phyloP scores from a whole-genome alignment of 1,284 basidiomycete genomes.

The Pseudozyma sp. region DNA sequence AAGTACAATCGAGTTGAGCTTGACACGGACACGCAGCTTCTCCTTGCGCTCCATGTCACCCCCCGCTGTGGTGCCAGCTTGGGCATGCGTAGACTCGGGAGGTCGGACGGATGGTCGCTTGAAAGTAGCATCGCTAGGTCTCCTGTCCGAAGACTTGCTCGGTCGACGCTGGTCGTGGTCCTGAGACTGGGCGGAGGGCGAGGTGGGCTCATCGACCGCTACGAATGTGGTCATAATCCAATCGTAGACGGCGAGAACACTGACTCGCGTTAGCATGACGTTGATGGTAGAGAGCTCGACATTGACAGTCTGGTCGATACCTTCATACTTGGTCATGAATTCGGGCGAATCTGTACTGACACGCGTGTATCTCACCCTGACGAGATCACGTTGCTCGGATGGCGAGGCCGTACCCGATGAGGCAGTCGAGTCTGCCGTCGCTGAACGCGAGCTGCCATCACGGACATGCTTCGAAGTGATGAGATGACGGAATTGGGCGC shows the following conservation, averaged over 20 bases:
- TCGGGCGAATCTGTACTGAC: slow-evolving; percentile 89
- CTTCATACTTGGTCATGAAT: slow-evolving; percentile 83
- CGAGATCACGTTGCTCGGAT: slow-evolving; percentile 74
- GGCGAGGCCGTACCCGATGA: slow-evolving; percentile 37
- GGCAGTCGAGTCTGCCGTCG: slow-evolving; percentile 32
- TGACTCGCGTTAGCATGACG: slow-evolving; percentile 89
- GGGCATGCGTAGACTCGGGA: slow-evolving; percentile 27
- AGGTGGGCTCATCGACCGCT: slow-evolving; percentile 25
- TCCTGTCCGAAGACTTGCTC: slow-evolving; percentile 40
- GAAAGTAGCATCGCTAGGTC: slow-evolving; percentile 37
- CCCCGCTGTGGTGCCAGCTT: slow-evolving; percentile 7
- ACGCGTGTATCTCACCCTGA: slow-evolving; percentile 84
- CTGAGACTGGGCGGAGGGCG: slow-evolving; percentile 7
- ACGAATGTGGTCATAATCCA: slow-evolving; percentile 85
- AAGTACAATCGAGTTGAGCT: slow-evolving; percentile 86
- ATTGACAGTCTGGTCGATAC: slow-evolving; percentile 88
- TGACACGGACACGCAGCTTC: slow-evolving; percentile 85
- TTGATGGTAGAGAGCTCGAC: slow-evolving; percentile 92
- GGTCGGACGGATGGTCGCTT: slow-evolving; percentile 37
- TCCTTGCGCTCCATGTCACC: slow-evolving; percentile 67
- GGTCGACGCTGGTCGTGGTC: slow-evolving; percentile 35
- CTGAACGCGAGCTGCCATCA: slow-evolving; percentile 50
- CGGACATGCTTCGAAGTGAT: slow-evolving; percentile 77
- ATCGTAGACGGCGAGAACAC: slow-evolving; percentile 91
- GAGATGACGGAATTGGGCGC: slow-evolving; percentile 74